phyloP scores from a whole-genome alignment of 2,329 filamentous ascomycete species.

The Colletotrichum magnum region DNA sequence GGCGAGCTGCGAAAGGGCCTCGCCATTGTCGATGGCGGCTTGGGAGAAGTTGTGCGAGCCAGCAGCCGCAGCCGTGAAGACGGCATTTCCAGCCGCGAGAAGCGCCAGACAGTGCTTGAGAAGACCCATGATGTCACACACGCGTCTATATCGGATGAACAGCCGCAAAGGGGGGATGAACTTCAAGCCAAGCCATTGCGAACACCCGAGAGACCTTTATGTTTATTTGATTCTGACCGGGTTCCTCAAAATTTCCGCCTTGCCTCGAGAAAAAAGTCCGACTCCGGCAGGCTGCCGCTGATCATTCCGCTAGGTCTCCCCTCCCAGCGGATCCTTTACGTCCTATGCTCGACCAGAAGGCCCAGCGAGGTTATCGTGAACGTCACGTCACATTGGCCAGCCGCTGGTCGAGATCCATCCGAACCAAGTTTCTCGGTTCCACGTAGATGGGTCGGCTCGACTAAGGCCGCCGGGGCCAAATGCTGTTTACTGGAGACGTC shows the following conservation, averaged over 20 bases:
- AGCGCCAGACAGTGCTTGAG: slow-evolving; percentile 24
- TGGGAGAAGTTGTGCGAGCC: slow-evolving; percentile 17
- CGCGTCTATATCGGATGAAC: slow-evolving; percentile 23
- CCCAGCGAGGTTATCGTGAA: background rate
- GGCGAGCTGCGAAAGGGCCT: slow-evolving; percentile 13
- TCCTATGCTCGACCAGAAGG: background rate
- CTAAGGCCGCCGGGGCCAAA: background rate
- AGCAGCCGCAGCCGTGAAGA: slow-evolving; percentile 3
- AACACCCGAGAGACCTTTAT: slow-evolving; percentile 9
- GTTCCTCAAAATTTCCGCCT: background rate
- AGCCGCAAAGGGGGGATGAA: background rate
- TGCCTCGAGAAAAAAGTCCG: background rate
- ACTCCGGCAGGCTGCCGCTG: slow-evolving; percentile 1
- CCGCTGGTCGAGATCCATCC: slow-evolving; percentile 2
- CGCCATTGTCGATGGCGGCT: slow-evolving; percentile 22
- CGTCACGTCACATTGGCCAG: slow-evolving; percentile 10
- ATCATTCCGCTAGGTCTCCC: background rate
- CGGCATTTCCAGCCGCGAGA: slow-evolving; percentile 11
- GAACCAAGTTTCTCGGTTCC: slow-evolving; percentile 16
- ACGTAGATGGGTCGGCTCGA: slow-evolving; percentile 17
- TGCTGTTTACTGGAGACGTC: slow-evolving; percentile 10
- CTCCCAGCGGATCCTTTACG: background rate
- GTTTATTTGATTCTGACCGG: background rate
- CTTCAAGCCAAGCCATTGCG: background rate
- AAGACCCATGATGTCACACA: slow-evolving; percentile 20